These are phyloP conservation scores for Hydnomerulius pinastri DNA, from an alignment of 768 basidiomycete species.

Conservation along the genomic window DNA sequence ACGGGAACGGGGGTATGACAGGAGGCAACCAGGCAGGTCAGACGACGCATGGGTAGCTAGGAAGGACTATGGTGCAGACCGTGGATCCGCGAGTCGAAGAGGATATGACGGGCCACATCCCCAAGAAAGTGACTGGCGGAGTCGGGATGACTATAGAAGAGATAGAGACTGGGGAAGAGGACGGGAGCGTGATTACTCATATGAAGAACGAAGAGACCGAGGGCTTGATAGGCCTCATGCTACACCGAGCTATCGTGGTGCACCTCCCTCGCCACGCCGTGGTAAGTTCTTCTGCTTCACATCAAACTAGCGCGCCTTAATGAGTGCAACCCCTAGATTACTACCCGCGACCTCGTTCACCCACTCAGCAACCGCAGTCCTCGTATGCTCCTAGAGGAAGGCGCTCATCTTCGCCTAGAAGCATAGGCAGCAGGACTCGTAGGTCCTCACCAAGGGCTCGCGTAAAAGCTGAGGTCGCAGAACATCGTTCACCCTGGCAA, in stretches of 20 bases:
- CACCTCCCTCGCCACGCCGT: conserved; percentile 25
- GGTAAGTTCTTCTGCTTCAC: conserved; percentile 15
- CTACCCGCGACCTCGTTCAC: conserved; percentile 8
- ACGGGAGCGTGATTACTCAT: conserved; percentile 19
- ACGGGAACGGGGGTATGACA: conserved; percentile 19
- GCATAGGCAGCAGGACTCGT: conserved; percentile 22
- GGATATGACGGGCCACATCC: conserved; percentile 8
- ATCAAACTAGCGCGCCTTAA: neutral
- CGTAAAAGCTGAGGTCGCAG: conserved; percentile 11
- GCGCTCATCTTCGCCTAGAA: conserved; percentile 24
- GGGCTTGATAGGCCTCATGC: conserved; percentile 20
- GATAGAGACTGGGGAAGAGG: conserved; percentile 23
- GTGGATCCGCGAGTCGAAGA: conserved; percentile 10
- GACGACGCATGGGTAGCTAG: conserved; percentile 17
- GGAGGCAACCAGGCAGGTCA: conserved; percentile 8
- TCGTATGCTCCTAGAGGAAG: conserved; percentile 17
- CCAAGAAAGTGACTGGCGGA: conserved; percentile 18
- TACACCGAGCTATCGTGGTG: conserved; percentile 21
- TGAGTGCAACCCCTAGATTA: conserved; percentile 10
- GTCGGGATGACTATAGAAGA: conserved; percentile 25
- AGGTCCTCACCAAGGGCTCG: conserved; percentile 21
- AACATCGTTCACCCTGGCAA: conserved; percentile 10
- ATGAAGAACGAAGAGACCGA: conserved; percentile 19
- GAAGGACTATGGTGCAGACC: conserved; percentile 20
- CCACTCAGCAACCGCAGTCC: conserved; percentile 17